phyloP scores from a whole-genome alignment of 2,329 filamentous ascomycete genomes.

The Diaporthe sp. region DNA sequence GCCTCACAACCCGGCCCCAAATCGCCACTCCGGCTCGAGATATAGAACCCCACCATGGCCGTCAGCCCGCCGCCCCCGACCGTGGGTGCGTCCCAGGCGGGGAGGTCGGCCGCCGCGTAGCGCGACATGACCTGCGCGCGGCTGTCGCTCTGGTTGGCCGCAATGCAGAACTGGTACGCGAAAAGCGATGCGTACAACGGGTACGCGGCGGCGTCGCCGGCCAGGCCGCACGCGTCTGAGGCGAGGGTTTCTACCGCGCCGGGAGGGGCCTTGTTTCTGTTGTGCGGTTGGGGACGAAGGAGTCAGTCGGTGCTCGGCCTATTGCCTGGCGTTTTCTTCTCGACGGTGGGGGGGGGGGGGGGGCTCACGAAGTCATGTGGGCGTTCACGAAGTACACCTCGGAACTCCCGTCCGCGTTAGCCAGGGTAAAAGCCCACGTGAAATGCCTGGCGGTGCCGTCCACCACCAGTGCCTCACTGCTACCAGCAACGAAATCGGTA shows the following conservation, averaged over 20 bases:
- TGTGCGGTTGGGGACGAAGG: background rate
- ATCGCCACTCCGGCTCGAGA: background rate
- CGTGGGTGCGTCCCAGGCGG: background rate
- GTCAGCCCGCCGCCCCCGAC: background rate
- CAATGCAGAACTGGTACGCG: constrained; percentile 14
- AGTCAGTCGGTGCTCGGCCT: background rate
- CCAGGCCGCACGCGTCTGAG: background rate
- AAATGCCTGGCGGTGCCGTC: background rate
- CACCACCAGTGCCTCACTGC: background rate
- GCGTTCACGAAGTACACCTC: background rate
- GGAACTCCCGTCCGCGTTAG: background rate
- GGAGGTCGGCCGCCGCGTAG: background rate
- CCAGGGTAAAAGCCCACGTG: background rate
- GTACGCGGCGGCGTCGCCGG: background rate
- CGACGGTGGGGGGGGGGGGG: background rate
- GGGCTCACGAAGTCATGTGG: background rate
- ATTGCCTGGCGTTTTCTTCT: background rate
- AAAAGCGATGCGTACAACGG: background rate
- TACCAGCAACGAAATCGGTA: background rate
- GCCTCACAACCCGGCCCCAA: background rate
- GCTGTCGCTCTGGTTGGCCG: constrained; percentile 2
- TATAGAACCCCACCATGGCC: constrained; percentile 13
- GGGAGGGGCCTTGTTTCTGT: background rate
- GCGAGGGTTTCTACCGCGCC: background rate
- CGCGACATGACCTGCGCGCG: background rate